Base-by-base conservation (phyloP, 306 rosid genomes). In the Sechiopsis laciniata region DNA sequence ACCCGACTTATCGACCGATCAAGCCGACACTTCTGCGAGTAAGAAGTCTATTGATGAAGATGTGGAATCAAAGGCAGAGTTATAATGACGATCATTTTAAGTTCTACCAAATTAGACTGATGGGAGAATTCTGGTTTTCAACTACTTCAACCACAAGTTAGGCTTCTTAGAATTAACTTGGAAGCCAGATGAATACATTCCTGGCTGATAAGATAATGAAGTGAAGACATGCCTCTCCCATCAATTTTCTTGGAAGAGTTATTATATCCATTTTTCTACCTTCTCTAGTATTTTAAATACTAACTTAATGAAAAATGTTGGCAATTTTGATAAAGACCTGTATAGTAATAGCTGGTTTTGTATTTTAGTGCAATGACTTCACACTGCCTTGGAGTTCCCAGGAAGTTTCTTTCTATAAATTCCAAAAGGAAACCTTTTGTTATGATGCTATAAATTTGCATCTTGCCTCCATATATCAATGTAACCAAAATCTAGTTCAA, bases 61-160 rank as follows among this genome's bases (percentile, higher is more conserved):
- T 75, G 37, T 14, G 57, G 99, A 94, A 85, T 84, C 90, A 14
- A 89, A 78, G 88, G 95, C 95, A 7, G 97, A 95, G 80, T 81
- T 95, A 79, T 95, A 21, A 46, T 20, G 32, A 7, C 2, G 40
- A 68, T 67, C 5, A 7, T 67, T 19, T 20, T 12, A 45, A 67
- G 6, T 11, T 67, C 35, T 46, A 12, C 73, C 9, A 73, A 37
- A 56, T 58, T 54, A 55, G 52, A 37, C 16, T 55, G 54, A 35
- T 54, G 75, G 29, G 29, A 53, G 24, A 35, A 71, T 53, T 16
- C 51, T 71, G 26, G 53, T n/a, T 67, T 46, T 68, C 11, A 46
- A 67, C 19, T 48, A 71, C 52, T 68, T n/a, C 63, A 6, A 22
- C 20, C 54, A 71, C 16, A 53, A 9, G 20, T 26, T 29, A 69